These are phyloP conservation scores for Daedalea quercina DNA, from an alignment of 768 basidiomycete species.

Conservation along the genomic window DNA sequence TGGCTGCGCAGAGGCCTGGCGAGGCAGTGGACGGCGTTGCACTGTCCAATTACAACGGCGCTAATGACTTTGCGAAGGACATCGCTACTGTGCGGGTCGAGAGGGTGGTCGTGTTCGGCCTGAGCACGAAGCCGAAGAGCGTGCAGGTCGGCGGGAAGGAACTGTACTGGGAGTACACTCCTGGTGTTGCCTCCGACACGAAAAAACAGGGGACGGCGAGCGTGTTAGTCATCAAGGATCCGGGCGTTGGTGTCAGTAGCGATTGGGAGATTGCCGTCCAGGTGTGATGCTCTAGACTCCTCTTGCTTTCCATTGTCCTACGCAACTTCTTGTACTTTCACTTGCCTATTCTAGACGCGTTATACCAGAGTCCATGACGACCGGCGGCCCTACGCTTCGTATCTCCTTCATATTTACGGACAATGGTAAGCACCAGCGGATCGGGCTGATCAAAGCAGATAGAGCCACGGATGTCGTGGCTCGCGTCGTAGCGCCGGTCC, in stretches of 20 bases:
- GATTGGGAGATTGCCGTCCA: constrained; percentile 55
- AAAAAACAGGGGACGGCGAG: constrained; percentile 63
- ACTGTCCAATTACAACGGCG: constrained; percentile 41
- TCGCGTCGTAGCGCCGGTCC: no score
- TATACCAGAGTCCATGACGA: background rate
- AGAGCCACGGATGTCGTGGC: no score
- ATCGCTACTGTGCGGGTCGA: constrained; percentile 74
- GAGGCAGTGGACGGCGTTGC: constrained; percentile 47
- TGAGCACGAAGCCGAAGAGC: constrained; percentile 51
- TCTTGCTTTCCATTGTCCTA: background rate
- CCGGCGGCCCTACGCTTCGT: background rate
- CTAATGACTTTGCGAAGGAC: constrained; percentile 63
- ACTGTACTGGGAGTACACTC: constrained; percentile 62
- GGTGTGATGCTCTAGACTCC: background rate
- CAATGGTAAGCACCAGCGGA: no score
- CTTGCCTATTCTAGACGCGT: background rate
- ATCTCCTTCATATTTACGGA: no score
- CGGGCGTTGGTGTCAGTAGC: constrained; percentile 44
- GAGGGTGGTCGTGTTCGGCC: constrained; percentile 72
- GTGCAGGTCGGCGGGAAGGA: constrained; percentile 48
- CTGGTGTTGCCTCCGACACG: constrained; percentile 48
- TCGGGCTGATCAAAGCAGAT: no score
- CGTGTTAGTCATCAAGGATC: constrained; percentile 72
- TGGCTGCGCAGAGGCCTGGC: constrained; percentile 36
- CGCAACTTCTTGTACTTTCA: background rate